Evolutionary conservation across 192 early-diverging fungal species (phyloP).

Genomic region (Coemansia sp.): DNA sequence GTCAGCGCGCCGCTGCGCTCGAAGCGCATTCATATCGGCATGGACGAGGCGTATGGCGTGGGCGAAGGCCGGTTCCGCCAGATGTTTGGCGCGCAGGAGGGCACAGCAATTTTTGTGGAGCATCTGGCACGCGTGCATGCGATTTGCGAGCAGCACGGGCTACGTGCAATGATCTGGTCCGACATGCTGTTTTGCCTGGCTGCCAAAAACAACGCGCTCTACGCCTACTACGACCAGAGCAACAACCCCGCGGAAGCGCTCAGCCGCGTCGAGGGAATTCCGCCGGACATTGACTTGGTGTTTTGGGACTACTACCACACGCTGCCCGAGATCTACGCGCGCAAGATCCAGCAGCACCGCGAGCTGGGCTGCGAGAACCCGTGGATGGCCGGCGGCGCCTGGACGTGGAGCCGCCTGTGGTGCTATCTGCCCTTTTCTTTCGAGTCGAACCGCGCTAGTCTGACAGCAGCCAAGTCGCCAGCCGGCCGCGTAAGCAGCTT

Average conservation of each 20-base stretch:
- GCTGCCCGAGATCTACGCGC: conserved; percentile 62
- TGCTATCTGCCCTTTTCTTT: conserved; percentile 78
- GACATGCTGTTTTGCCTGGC: conserved; percentile 71
- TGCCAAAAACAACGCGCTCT: conserved; percentile 75
- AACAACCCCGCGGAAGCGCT: conserved; percentile 60
- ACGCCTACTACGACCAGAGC: conserved; percentile 75
- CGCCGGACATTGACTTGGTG: conserved; percentile 65
- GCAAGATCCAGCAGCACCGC: conserved; percentile 79
- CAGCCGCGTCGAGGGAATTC: conserved; percentile 54
- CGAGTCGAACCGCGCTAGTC: conserved; percentile 70
- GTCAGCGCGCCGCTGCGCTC: conserved; percentile 69
- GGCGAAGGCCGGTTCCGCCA: conserved; percentile 80
- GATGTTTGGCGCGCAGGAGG: conserved; percentile 72
- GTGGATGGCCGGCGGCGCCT: conserved; percentile 77
- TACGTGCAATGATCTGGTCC: conserved; percentile 85
- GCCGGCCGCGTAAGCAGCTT: conserved; percentile 62
- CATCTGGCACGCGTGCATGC: conserved; percentile 71
- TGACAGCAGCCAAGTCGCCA: conserved; percentile 63
- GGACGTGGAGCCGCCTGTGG: conserved; percentile 87
- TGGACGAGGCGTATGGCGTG: conserved; percentile 86
- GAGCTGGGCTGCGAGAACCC: conserved; percentile 74
- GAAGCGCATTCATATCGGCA: conserved; percentile 79
- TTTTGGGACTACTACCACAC: conserved; percentile 92
- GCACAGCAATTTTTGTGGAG: conserved; percentile 69
- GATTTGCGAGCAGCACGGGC: conserved; percentile 60